A percentile compares a stretch with the other conserved stretches of the same genome.
Conservation (phyloP, 2,329 filamentous ascomycete genomes). For the Colletotrichum costaricense region DNA sequence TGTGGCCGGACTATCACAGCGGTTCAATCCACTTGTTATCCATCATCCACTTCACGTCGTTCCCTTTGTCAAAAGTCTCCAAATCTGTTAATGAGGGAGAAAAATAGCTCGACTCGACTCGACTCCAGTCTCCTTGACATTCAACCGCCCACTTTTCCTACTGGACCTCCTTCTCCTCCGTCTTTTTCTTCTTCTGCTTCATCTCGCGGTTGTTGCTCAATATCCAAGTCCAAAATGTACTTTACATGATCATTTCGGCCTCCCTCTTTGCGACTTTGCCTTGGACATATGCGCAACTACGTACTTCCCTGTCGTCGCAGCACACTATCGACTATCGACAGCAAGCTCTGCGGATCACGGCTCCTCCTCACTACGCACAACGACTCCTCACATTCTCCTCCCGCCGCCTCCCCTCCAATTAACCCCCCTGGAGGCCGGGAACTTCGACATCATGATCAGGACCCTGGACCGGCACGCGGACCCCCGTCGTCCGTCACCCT, state of each 20-base stretch:
- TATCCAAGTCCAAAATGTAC: not conserved
- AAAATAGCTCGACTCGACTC: not conserved
- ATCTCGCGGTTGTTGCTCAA: not conserved
- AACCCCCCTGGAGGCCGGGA: conserved; percentile 9
- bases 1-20: not conserved
- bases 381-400: not conserved
- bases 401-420: conserved; percentile 9
- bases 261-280: not conserved
- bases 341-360: conserved; percentile 6
- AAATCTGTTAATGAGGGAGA: not conserved
- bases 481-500: conserved; percentile 20
- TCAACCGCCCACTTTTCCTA: conserved; percentile 2
- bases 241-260: not conserved
- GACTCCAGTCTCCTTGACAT: not conserved
- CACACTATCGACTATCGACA: conserved; percentile 19
- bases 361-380: not conserved
- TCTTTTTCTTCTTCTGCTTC: not conserved
- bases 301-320: conserved; percentile 18
- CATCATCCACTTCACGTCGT: conserved; percentile 20
- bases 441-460: conserved; percentile 30
- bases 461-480: conserved; percentile 29
- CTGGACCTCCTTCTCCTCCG: not conserved
- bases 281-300: conserved; percentile 1
- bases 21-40: not conserved
- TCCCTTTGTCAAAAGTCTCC: not conserved